A percentile compares a stretch with the other conserved stretches of the same genome.
phyloP scores from a whole-genome alignment of 352 stramenopile species.

The Globisporangium radiosum region DNA sequence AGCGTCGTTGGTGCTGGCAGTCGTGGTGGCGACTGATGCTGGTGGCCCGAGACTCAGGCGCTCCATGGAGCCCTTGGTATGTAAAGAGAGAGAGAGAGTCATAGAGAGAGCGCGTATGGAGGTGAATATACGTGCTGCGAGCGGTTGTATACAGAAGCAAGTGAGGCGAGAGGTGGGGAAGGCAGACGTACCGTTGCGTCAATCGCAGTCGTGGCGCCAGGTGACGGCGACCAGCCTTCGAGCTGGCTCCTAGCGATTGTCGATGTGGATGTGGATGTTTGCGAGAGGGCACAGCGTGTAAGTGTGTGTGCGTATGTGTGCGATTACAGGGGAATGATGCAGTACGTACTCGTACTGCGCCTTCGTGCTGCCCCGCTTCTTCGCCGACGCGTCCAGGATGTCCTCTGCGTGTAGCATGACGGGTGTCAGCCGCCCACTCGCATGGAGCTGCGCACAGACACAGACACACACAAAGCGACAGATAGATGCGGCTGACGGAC shows the following conservation, averaged over 20 bases:
- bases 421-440: neutral
- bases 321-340: neutral
- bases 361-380: slow-evolving; percentile 10
- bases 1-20: neutral
- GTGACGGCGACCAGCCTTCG: slow-evolving; percentile 61
- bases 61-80: slow-evolving; percentile 29
- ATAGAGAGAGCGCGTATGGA: neutral
- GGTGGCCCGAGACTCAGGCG: slow-evolving; percentile 36
- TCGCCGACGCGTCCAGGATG: slow-evolving; percentile 10
- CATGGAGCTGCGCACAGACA: neutral
- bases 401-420: slow-evolving; percentile 2
- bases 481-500: neutral
- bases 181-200: slow-evolving; percentile 6
- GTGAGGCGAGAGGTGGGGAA: neutral
- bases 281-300: slow-evolving; percentile 2
- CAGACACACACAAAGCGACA: neutral
- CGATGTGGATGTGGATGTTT: too few species aligned
- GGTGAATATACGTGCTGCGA: neutral
- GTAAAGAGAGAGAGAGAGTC: too few species aligned
- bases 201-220: slow-evolving; percentile 1
- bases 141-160: neutral
- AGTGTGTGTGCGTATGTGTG: slow-evolving; percentile 3
- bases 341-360: slow-evolving; percentile 25
- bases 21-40: slow-evolving; percentile 7
- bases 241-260: slow-evolving; percentile 30